Base-by-base conservation (phyloP, 768 basidiomycete species). In the Suillus luteus region DNA sequence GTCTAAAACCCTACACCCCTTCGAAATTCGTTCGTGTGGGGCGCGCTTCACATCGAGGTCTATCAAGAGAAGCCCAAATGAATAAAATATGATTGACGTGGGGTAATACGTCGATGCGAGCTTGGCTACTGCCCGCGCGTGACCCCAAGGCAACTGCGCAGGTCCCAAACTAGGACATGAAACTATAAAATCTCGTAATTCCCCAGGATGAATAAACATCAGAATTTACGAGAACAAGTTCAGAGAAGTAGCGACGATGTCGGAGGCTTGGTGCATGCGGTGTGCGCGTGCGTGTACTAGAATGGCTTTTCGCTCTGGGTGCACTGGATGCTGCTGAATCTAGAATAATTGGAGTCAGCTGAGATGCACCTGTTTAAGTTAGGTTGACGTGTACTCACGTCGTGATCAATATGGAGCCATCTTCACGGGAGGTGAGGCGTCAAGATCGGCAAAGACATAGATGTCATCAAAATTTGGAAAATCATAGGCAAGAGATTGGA, bases 241-340 rank as follows among this genome's bases (percentile, higher is more conserved):
- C 24, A 40, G 15, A 27, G 24, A 41, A 41, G 57, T 40, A 27
- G 57, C 57, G 57, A 58, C 24, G 6, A 58, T 12, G 40, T 58
- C 57, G 40, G 57, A 58, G 57, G 40, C 40, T 57, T 57, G 55
- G 38, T 58, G n/a, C 55, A 15, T 38, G 35, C 55, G 27, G 22
- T 57, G 55, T 2, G 24, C 24, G 55, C 4, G 37, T 57, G 55
- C 55, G 37, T 38, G 55, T 37, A 33, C 27, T 27, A 27, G 24
- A 27, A 27, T 27, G 38, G 24, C 22, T 19, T 41, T 27, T 27
- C 24, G 27, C 15, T 31, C 57, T 17, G 24, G 57, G 17, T 41
- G 17, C 24, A 40, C 40, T 19, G 11, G 5, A 58, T 58, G 17
- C 51, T 17, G 10, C 51, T 33, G 51, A 54, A 11, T 19, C 31